Evolutionary conservation across 768 basidiomycete genomes (phyloP).

Genomic region (Serendipita sp.): DNA sequence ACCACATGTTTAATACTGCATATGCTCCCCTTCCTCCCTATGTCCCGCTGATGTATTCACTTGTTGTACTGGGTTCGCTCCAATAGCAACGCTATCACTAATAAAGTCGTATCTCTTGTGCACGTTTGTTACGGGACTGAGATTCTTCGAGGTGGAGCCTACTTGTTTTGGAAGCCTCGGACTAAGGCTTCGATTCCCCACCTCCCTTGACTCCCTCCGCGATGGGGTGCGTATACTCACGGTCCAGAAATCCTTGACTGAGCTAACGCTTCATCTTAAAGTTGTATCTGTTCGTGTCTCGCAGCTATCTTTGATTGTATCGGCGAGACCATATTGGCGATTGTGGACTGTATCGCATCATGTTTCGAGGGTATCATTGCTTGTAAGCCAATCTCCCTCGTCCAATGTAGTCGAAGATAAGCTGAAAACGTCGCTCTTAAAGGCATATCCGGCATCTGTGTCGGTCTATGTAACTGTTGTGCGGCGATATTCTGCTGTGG

Average conservation of each 20-base stretch:
- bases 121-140: not conserved
- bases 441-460: conserved; percentile 30
- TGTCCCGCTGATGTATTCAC: not conserved
- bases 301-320: conserved; percentile 28
- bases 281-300: conserved; percentile 2
- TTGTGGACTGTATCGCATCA: conserved; percentile 26
- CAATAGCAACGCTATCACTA: not conserved
- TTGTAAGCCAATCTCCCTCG: conserved; percentile 19
- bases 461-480: conserved; percentile 28
- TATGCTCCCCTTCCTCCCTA: not conserved
- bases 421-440: not conserved
- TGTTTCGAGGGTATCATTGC: conserved; percentile 34
- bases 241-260: no score
- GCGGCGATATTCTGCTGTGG: conserved; percentile 23
- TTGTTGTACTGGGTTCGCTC: not conserved
- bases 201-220: not conserved
- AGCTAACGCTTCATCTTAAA: not conserved
- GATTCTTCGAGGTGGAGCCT: not conserved
- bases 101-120: no score
- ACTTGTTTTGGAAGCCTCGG: not conserved
- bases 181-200: no score
- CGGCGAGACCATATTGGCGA: conserved; percentile 27
- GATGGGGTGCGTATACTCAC: not conserved
- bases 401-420: no score
- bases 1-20: not conserved